Conservation (phyloP, 371 early-diverging fungal species). For the Dichotomocladium elegans region DNA sequence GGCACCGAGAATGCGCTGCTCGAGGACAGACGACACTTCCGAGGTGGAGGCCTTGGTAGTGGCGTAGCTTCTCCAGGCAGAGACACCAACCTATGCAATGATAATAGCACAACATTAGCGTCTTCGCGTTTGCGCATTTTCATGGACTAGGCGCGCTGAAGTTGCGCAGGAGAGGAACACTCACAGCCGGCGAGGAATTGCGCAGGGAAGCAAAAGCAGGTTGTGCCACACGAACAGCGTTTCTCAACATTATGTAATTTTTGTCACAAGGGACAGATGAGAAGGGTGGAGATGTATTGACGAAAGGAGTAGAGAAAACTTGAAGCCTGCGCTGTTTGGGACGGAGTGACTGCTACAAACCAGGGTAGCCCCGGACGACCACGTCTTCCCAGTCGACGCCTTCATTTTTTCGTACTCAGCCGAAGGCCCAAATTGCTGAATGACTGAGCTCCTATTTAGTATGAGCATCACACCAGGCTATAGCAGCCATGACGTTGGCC, state of each 20-base stretch:
- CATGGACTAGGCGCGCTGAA: too few species aligned
- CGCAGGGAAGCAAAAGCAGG: conserved; percentile 40
- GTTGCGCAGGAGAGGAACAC: neutral
- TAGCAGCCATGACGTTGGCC: too few species aligned
- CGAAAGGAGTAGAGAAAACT: neutral
- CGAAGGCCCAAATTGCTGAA: too few species aligned
- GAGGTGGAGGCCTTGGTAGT: conserved; percentile 65
- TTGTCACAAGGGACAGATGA: conserved; percentile 4
- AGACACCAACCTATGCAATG: conserved; percentile 41
- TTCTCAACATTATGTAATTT: conserved; percentile 39
- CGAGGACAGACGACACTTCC: conserved; percentile 86
- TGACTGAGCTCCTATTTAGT: too few species aligned
- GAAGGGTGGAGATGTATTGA: conserved; percentile 3
- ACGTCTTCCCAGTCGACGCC: too few species aligned
- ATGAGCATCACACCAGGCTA: too few species aligned
- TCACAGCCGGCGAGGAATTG: conserved; percentile 38
- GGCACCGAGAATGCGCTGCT: conserved; percentile 88
- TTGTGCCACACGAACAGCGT: conserved; percentile 49
- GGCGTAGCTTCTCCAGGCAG: conserved; percentile 47
- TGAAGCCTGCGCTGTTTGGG: too few species aligned
- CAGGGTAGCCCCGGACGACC: too few species aligned
- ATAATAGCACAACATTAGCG: too few species aligned
- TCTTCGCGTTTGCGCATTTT: too few species aligned
- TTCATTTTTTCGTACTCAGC: too few species aligned
- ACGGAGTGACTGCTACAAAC: conserved; percentile 2